A percentile compares a stretch with the other conserved stretches of the same genome.
phyloP scores from a whole-genome alignment of 140 eudicot genomes.

The Stevia rebaudiana region DNA sequence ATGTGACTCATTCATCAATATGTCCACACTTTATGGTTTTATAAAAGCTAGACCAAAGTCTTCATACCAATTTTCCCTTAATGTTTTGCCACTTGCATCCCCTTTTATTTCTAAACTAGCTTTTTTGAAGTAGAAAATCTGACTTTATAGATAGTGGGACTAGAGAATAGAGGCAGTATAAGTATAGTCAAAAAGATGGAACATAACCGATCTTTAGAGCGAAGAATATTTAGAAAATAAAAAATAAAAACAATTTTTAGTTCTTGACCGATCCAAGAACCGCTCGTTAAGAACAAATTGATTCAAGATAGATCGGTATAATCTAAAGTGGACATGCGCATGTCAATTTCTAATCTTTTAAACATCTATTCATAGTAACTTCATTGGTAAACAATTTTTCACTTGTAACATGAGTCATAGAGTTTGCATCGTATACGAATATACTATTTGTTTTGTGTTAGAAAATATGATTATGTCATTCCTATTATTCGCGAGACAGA shows the following conservation, averaged over 20 bases:
- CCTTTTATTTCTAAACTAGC: neutral
- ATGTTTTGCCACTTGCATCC: neutral
- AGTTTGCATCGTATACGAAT: neutral
- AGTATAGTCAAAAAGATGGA: too few species aligned
- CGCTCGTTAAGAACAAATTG: slow-evolving; percentile 16
- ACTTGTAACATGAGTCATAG: neutral
- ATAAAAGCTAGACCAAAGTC: too few species aligned
- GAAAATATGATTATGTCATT: neutral
- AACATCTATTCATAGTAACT: neutral
- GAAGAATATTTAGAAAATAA: too few species aligned
- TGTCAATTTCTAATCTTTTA: neutral
- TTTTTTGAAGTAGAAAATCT: neutral
- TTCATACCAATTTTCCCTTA: too few species aligned
- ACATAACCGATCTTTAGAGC: too few species aligned
- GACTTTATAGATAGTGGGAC: neutral
- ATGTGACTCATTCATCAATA: too few species aligned
- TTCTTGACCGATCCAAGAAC: slow-evolving; percentile 11
- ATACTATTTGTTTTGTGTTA: neutral
- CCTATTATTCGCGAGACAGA: neutral
- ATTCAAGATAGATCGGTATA: slow-evolving; percentile 6
- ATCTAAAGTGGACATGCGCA: neutral
- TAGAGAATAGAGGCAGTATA: too few species aligned
- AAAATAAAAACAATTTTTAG: neutral
- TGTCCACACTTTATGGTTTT: too few species aligned
- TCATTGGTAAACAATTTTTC: neutral